A percentile compares a stretch with the other conserved stretches of the same genome.
Evolutionary conservation across 2,329 filamentous ascomycete species (phyloP).

Genomic region (Pseudogymnoascus sp.): DNA sequence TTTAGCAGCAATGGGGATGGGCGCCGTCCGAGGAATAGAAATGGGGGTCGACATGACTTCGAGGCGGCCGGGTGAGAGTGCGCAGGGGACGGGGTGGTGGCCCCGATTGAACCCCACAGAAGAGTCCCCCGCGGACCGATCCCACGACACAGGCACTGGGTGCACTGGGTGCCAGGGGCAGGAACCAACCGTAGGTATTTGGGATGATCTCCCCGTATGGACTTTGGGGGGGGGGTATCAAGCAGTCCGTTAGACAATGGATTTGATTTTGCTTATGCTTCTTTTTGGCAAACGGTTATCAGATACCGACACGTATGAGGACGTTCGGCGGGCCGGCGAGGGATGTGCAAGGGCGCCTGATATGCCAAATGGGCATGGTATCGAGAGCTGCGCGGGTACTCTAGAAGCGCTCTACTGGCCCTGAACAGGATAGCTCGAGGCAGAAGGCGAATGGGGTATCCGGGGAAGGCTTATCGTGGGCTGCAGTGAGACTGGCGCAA

Average conservation of each 20-base stretch:
- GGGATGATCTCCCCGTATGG: neutral
- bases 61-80: conserved; percentile 9
- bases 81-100: conserved; percentile 4
- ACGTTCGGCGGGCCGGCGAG: conserved; percentile 5
- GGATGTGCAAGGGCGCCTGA: neutral
- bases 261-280: neutral
- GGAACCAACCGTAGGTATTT: conserved; percentile 2
- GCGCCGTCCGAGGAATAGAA: conserved; percentile 52
- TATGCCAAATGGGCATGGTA: conserved; percentile 7
- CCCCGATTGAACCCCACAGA: conserved; percentile 3
- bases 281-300: neutral
- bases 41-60: conserved; percentile 45
- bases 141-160: neutral
- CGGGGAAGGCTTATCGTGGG: neutral
- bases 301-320: conserved; percentile 1
- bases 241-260: neutral
- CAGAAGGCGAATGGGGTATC: conserved; percentile 6
- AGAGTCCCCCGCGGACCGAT: conserved; percentile 6
- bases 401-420: conserved; percentile 6
- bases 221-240: neutral
- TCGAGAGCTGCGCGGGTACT: conserved; percentile 1
- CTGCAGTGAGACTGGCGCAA: conserved; percentile 1
- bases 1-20: conserved; percentile 59
- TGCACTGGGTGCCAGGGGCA: neutral
- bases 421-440: conserved; percentile 4